Evolutionary conservation across 163 green algal species (phyloP).

Genomic region (Prototheca wickerhamii): DNA sequence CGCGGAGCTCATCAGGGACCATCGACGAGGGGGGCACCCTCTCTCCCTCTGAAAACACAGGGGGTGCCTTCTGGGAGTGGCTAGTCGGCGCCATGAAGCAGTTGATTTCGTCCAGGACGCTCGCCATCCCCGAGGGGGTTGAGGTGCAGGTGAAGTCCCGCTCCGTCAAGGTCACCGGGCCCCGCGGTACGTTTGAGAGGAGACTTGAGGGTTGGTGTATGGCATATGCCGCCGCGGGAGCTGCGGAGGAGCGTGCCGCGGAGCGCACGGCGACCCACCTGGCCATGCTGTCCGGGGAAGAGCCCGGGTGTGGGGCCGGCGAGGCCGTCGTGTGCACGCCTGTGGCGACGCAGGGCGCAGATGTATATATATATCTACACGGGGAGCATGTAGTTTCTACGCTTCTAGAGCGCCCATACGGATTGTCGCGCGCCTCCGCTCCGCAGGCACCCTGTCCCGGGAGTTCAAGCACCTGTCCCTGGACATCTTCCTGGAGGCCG

Average conservation of each 20-base stretch:
- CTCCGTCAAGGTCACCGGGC: constrained; percentile 63
- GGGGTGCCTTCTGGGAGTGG: not conserved
- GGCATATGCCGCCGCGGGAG: no score
- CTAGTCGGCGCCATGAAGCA: constrained; percentile 61
- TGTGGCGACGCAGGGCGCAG: not conserved
- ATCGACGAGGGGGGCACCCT: not conserved
- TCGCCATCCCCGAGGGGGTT: constrained; percentile 63
- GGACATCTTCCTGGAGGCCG: constrained; percentile 76
- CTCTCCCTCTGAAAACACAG: not conserved
- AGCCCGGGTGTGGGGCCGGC: no score
- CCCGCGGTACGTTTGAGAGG: constrained; percentile 53
- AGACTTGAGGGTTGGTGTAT: no score
- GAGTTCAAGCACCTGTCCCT: constrained; percentile 85
- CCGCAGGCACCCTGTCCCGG: constrained; percentile 47
- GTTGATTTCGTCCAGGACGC: constrained; percentile 43
- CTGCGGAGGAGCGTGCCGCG: no score
- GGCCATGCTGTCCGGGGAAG: no score
- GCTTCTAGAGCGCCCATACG: not conserved
- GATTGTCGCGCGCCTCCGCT: no score
- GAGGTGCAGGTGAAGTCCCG: constrained; percentile 63
- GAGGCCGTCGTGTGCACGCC: no score
- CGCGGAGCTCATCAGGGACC: not conserved
- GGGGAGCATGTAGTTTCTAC: not conserved
- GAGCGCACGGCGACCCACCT: no score
- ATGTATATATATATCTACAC: not conserved